Conservation (phyloP, 164 flowering plant species). For the Aristolochia fimbriata region DNA sequence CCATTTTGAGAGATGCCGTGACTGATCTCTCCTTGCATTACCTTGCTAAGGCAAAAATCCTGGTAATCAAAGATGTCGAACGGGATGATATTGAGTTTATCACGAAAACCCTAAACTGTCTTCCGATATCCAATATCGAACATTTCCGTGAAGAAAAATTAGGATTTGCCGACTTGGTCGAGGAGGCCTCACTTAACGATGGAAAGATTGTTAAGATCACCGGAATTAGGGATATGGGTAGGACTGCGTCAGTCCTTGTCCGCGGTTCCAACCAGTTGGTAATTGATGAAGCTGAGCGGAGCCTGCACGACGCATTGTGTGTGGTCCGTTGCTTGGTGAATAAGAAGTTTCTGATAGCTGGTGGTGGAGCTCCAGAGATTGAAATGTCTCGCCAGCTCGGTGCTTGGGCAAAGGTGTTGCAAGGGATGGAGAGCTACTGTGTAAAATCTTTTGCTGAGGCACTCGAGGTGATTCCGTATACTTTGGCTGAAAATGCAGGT, state of each 20-base stretch:
- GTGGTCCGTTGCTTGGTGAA: constrained; percentile 87
- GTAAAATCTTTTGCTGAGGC: constrained; percentile 83
- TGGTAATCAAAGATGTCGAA: constrained; percentile 91
- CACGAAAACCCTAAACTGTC: constrained; percentile 85
- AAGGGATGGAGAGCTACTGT: constrained; percentile 95
- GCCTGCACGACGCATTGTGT: constrained; percentile 91
- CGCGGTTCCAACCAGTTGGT: constrained; percentile 92
- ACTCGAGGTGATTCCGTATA: constrained; percentile 89
- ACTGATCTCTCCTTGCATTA: constrained; percentile 89
- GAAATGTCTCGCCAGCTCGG: constrained; percentile 94
- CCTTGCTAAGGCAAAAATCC: constrained; percentile 81
- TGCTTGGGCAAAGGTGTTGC: constrained; percentile 86
- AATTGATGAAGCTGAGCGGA: constrained; percentile 90
- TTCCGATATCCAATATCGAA: constrained; percentile 91
- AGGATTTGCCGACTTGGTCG: constrained; percentile 81
- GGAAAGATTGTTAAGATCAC: constrained; percentile 83
- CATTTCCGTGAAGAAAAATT: constrained; percentile 88
- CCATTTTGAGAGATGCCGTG: constrained; percentile 85
- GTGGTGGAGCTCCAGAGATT: constrained; percentile 98
- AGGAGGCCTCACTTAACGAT: constrained; percentile 86
- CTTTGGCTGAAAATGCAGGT: constrained; percentile 95
- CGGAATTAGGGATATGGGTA: constrained; percentile 90
- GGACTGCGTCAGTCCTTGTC: constrained; percentile 75
- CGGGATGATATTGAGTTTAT: constrained; percentile 93
- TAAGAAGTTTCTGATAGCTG: constrained; percentile 85